These are phyloP conservation scores for Sungouiella blattae DNA, from an alignment of 805 yeast genomes.

Conservation along the genomic window DNA sequence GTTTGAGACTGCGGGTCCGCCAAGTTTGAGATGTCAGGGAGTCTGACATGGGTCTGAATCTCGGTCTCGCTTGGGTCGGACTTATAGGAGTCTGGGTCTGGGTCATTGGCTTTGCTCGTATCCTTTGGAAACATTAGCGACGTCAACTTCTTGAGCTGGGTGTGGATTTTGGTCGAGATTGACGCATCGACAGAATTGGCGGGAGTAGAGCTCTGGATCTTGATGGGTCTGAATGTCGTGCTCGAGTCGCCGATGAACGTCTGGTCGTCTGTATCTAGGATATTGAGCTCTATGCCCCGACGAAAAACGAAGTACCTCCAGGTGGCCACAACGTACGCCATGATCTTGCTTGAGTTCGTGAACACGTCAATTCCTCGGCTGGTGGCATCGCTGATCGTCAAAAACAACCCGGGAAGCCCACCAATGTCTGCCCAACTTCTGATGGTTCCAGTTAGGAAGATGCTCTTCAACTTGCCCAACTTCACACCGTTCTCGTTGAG, in stretches of 20 bases:
- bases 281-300: constrained; percentile 55
- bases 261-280: constrained; percentile 28
- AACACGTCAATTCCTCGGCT: constrained; percentile 51
- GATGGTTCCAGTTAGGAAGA: constrained; percentile 77
- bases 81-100: constrained; percentile 35
- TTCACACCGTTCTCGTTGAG: constrained; percentile 58
- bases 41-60: constrained; percentile 34
- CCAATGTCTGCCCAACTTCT: constrained; percentile 71
- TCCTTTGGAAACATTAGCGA: constrained; percentile 57
- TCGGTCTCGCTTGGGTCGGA: constrained; percentile 36
- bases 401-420: constrained; percentile 88
- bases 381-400: constrained; percentile 81
- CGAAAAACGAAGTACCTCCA: constrained; percentile 89
- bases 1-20: constrained; percentile 31
- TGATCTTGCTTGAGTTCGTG: constrained; percentile 35
- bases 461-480: constrained; percentile 54
- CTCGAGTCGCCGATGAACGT: constrained; percentile 33
- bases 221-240: constrained; percentile 37
- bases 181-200: constrained; percentile 1
- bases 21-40: constrained; percentile 22
- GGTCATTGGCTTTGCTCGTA: constrained; percentile 35
- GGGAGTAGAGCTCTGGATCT: constrained; percentile 13
- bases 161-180: constrained; percentile 2
- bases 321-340: constrained; percentile 58
- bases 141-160: constrained; percentile 35